Base-by-base conservation (phyloP, 129 eudicot species). In the Flaveria bidentis region DNA sequence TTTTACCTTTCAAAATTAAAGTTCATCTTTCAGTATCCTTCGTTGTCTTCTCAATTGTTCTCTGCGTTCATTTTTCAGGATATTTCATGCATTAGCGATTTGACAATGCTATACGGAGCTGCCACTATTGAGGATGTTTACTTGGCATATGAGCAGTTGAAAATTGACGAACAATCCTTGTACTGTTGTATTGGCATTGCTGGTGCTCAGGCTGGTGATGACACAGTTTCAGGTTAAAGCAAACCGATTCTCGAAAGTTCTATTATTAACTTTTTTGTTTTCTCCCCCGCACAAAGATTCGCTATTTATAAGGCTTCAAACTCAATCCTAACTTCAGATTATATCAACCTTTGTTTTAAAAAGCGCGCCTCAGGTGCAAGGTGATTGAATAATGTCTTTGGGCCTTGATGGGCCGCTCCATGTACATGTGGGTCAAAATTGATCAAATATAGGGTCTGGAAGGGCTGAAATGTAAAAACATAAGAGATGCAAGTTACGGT, bases 171-270 rank as follows among this genome's bases (percentile, higher is more conserved):
- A 1, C 82, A 81, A 55, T 87, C 88, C 69, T 80, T 94, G 89
- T 94, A 80, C 84, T 91, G 93, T 46, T 94, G 98, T 86, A 87
- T 94, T 56, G 98, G 98, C 20, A 39, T 94, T 83, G 98, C 98
- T 64, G 98, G 98, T 65, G 84, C 90, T 46, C 89, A 91, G 81
- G 87, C 91, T 69, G 96, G 93, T 65, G 91, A 88, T 42, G 96
- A 75, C 13, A 58, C 65, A 18, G 64, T 81, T 66, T 39, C 84
- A 84, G 98, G 98, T 93, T 13, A 47, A 56, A 47, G 15, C 61
- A 42, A 20, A 56, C 36, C 15, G 66, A 9, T 9, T 61, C 47
- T 10, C 44, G 1, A n/a, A 61, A 22, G 23, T n/a, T 47, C 17
- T 74, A 1, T 14, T 45, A 3, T 23, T 61, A 2, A 2, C 12